Percentiles rank a stretch among this genome's conserved stretches.
phyloP scores from a whole-genome alignment of 2,329 filamentous ascomycete species.

The Esteya vermicola region DNA sequence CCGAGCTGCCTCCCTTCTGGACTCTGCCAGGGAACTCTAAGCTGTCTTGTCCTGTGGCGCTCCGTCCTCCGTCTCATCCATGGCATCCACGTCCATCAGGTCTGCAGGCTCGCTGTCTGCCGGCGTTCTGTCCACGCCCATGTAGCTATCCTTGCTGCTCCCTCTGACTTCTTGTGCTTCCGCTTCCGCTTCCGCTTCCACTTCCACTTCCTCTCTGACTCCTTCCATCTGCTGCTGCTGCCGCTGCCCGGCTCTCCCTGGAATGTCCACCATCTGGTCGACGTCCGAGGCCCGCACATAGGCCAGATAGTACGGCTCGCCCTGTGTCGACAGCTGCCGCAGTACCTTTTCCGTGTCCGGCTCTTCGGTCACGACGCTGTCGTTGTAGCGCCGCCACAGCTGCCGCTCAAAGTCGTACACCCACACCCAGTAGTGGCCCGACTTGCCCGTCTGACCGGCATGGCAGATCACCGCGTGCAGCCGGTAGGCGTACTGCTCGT shows the following conservation, averaged over 20 bases:
- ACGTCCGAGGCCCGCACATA: slow-evolving; percentile 18
- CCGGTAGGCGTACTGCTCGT: slow-evolving; percentile 55
- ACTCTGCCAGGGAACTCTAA: not conserved
- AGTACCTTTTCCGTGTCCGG: slow-evolving; percentile 58
- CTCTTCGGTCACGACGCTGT: slow-evolving; percentile 60
- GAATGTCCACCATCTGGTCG: slow-evolving; percentile 14
- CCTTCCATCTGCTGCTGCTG: not conserved
- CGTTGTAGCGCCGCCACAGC: slow-evolving; percentile 91
- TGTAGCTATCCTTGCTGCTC: not conserved
- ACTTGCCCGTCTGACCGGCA: slow-evolving; percentile 48
- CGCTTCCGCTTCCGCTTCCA: not conserved
- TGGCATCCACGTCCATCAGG: not conserved
- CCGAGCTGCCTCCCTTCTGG: not conserved
- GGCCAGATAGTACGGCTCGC: slow-evolving; percentile 45
- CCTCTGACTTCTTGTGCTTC: not conserved
- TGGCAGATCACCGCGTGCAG: slow-evolving; percentile 93
- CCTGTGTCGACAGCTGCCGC: slow-evolving; percentile 47
- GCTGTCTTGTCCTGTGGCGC: too few species aligned
- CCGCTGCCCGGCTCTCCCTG: slow-evolving; percentile 3
- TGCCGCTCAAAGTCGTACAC: slow-evolving; percentile 74
- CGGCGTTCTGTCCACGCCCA: not conserved
- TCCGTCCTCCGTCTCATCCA: not conserved
- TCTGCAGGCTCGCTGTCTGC: not conserved
- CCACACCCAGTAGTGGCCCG: slow-evolving; percentile 95
- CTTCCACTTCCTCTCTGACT: not conserved